phyloP scores from a whole-genome alignment of 805 yeast species.

The Nakazawaea wickerhamii region DNA sequence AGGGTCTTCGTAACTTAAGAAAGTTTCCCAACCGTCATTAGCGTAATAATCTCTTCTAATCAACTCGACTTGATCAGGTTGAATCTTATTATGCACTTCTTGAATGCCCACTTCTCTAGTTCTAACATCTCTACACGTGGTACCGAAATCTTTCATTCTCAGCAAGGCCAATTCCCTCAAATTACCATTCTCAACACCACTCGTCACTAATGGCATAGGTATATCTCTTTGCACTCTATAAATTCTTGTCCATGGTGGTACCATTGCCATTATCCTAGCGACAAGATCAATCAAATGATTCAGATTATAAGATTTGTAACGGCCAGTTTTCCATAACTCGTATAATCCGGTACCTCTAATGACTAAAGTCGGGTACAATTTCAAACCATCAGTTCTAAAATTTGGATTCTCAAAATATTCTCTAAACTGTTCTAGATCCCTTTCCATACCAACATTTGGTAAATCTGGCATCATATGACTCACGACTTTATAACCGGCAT shows the following conservation, averaged over 20 bases:
- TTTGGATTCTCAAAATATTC: constrained; percentile 97
- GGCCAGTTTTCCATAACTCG: constrained; percentile 95
- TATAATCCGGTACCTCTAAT: constrained; percentile 96
- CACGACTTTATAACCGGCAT: constrained; percentile 96
- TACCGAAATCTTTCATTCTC: constrained; percentile 97
- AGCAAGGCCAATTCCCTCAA: constrained; percentile 92
- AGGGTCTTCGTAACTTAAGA: constrained; percentile 93
- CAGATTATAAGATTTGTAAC: constrained; percentile 91
- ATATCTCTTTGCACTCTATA: constrained; percentile 98
- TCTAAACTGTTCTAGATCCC: constrained; percentile 91
- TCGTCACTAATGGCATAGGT: constrained; percentile 97
- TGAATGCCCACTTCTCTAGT: constrained; percentile 98
- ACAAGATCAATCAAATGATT: constrained; percentile 91
- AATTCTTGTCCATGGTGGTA: constrained; percentile 99
- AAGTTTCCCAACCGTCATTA: constrained; percentile 98
- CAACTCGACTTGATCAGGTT: constrained; percentile 94
- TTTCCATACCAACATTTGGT: constrained; percentile 98
- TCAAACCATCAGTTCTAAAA: constrained; percentile 94
- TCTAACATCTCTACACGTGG: constrained; percentile 91
- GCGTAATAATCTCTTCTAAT: constrained; percentile 95
- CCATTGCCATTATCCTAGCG: constrained; percentile 91
- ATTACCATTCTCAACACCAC: constrained; percentile 98
- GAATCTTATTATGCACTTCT: constrained; percentile 94
- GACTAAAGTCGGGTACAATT: constrained; percentile 92
- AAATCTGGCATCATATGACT: constrained; percentile 99